phyloP scores from a whole-genome alignment of 2,329 filamentous ascomycete species.

The Reticulascus tulasneorum region DNA sequence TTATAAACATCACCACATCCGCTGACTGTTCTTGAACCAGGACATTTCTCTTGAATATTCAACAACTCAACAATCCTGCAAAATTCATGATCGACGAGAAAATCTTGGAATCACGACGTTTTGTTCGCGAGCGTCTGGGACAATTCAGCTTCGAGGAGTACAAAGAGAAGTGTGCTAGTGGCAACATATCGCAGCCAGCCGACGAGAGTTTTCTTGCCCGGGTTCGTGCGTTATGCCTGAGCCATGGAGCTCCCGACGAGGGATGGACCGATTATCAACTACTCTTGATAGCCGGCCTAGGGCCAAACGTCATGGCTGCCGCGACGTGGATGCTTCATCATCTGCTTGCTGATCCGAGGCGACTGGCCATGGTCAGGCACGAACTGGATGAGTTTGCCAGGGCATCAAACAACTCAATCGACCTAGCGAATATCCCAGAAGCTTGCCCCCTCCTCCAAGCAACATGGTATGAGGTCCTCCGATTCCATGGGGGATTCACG shows the following conservation, averaged over 20 bases:
- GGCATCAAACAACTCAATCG: background rate
- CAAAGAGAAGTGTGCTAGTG: too few relatives aligned
- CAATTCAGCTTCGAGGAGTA: too few relatives aligned
- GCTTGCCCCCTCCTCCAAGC: slow-evolving; percentile 2
- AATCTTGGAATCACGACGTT: too few relatives aligned
- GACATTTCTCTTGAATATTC: too few relatives aligned
- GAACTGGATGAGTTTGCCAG: background rate
- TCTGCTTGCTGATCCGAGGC: slow-evolving; percentile 1
- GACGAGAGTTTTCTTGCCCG: slow-evolving; percentile 1
- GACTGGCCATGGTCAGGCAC: background rate
- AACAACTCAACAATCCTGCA: too few relatives aligned
- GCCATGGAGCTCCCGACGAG: slow-evolving; percentile 4
- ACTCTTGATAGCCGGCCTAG: slow-evolving; percentile 7
- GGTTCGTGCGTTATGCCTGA: background rate
- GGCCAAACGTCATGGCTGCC: slow-evolving; percentile 9
- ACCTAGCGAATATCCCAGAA: slow-evolving; percentile 1
- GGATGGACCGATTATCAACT: slow-evolving; percentile 13
- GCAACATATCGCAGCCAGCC: too few relatives aligned
- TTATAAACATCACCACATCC: too few relatives aligned
- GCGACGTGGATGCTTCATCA: slow-evolving; percentile 10
- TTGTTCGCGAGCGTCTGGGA: too few relatives aligned
- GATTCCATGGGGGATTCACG: slow-evolving; percentile 6
- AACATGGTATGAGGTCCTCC: slow-evolving; percentile 7
- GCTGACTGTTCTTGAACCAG: too few relatives aligned
- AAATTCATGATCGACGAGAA: too few relatives aligned